Base-by-base conservation (phyloP, 177 flowering plant genomes). In the Vitis hybrid region DNA sequence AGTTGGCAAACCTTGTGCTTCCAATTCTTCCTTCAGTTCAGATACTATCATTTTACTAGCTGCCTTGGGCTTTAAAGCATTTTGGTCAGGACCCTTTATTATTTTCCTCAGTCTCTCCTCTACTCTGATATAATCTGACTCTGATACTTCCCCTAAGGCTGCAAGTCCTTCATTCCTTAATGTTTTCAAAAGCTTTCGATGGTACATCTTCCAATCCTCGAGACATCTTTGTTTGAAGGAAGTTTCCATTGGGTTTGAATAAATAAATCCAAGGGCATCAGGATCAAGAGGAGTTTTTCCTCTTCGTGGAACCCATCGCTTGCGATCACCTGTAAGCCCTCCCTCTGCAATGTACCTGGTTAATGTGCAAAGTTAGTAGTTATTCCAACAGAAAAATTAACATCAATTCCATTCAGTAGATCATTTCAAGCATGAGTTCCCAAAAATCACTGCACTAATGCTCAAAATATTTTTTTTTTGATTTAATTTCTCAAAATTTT, bases 271-370 rank as follows among this genome's bases (percentile, higher is more conserved):
- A 74, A 66, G 66, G 11, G 80, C 92, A 82, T 95, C 99, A 63
- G 99, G 98, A 82, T 95, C 99, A 58, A 93, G 72, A 78, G 97
- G 97, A 64, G 92, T 83, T 80, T 95, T 93, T 62, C 99, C 99
- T 78, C 93, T 84, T 66, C 97, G 93, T 65, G 99, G 99, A 8
- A 95, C 99, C 98, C 99, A 95, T 39, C 98, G 79, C 77, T 93
- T 93, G 71, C 99, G 96, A 52, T 91, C 98, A 62, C 98, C 99
- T 60, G 98, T 95, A 63, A 95, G 91, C 10, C 99, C 98, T 63
- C 99, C 99, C 74, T 95, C 99, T 58, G 74, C 91, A 68, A 91
- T 70, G 72, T 95, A 95, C 86, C 99, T 95, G 82, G 49, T 59
- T 60, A 66, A 68, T 48, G 13, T 64, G 14, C 57, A 72, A 65